Evolutionary conservation across 345 rosid species (phyloP).

Genomic region (Gossypium longicalyx): DNA sequence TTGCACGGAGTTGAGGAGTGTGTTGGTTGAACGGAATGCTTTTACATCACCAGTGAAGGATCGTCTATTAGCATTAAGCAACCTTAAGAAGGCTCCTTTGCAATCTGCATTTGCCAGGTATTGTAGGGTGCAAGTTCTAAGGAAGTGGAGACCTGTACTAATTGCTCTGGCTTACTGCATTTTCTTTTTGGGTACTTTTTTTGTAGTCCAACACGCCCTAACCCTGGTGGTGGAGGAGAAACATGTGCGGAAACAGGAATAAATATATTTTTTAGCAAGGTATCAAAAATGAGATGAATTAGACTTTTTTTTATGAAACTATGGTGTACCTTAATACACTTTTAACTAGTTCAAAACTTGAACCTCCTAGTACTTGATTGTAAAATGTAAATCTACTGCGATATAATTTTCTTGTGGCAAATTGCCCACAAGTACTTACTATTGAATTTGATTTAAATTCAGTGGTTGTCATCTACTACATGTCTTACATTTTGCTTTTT

Average conservation of each 20-base stretch:
- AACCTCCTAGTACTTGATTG: no score
- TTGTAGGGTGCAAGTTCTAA: background rate
- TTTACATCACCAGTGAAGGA: conserved; percentile 80
- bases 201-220: conserved; percentile 85
- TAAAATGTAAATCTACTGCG: background rate
- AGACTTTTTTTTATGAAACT: background rate
- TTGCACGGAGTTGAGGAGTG: conserved; percentile 69
- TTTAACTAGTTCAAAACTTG: background rate
- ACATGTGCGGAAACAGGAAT: conserved; percentile 97
- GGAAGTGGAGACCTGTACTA: conserved; percentile 14
- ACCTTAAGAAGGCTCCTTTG: conserved; percentile 64
- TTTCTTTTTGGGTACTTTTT: conserved; percentile 7
- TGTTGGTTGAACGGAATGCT: conserved; percentile 78
- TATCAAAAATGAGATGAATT: conserved; percentile 22
- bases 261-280: conserved; percentile 84
- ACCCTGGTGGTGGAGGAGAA: conserved; percentile 96
- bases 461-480: background rate
- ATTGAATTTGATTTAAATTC: background rate
- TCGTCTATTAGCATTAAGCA: conserved; percentile 54
- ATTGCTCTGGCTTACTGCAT: conserved; percentile 10
- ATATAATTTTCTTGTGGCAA: background rate
- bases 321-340: background rate
- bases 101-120: conserved; percentile 91
- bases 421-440: background rate
- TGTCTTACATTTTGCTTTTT: conserved; percentile 6